Conservation (phyloP, 768 basidiomycete genomes). For the Polyporus arcularius region DNA sequence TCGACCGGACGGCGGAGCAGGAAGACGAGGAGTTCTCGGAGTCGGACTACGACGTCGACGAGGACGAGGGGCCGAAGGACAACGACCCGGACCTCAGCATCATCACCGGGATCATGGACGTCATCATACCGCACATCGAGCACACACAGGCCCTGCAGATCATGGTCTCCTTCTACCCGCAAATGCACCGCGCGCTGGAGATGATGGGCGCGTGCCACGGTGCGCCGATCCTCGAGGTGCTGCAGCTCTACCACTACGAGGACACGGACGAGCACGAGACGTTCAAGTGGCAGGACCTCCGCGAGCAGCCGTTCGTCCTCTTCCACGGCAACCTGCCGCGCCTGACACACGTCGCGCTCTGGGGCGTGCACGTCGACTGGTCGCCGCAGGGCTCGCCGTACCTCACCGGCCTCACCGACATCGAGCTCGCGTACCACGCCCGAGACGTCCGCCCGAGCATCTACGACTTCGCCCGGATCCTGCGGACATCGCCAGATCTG, state of each 20-base stretch:
- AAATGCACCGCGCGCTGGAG: constrained; percentile 39
- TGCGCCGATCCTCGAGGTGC: constrained; percentile 55
- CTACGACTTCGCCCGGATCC: constrained; percentile 50
- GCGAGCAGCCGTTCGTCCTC: constrained; percentile 49
- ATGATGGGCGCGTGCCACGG: constrained; percentile 37
- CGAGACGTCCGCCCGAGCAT: constrained; percentile 65
- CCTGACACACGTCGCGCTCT: constrained; percentile 50
- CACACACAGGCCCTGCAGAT: constrained; percentile 58
- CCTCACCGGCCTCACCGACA: constrained; percentile 45
- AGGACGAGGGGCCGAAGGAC: constrained; percentile 12
- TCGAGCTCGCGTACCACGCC: constrained; percentile 65
- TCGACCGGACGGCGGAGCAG: constrained; percentile 35
- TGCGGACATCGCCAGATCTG: constrained; percentile 56
- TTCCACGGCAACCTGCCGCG: constrained; percentile 53
- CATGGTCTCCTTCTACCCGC: constrained; percentile 42
- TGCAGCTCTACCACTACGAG: constrained; percentile 60
- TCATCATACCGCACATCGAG: constrained; percentile 53
- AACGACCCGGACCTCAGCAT: constrained; percentile 19
- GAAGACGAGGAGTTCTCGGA: constrained; percentile 11
- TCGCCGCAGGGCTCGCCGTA: constrained; percentile 38
- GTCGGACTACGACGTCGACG: constrained; percentile 15
- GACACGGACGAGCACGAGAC: constrained; percentile 40
- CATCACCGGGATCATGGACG: constrained; percentile 26
- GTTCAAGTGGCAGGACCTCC: constrained; percentile 45
- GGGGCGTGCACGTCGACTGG: constrained; percentile 78